Evolutionary conservation across 2,329 filamentous ascomycete genomes (phyloP), one percentile per base, ranked within the genome.

Genomic region (Ophiostoma ulmi): DNA sequence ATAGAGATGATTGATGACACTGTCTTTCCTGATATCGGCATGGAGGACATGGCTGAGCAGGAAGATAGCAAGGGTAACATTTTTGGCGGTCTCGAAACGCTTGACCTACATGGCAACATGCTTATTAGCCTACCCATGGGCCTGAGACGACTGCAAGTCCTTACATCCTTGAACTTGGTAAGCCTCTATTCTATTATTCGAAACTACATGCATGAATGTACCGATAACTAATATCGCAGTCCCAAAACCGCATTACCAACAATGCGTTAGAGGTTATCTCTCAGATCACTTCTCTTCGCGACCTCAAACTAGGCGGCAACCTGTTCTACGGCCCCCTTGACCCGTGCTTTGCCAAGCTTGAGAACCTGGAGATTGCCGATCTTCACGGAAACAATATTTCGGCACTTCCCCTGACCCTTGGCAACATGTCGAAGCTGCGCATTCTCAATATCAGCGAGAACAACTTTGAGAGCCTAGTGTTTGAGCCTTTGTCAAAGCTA

Each of bases 101-200:
- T 97, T 8, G 94, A 98, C 77, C 78, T 98, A 72, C 95, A 97
- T 77, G 92, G 93, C 26, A 99, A 99, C 77, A 80, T 87, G 64
- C 83, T 99, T 22, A 84, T 85, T 68, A 82, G 86, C 38, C 79
- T 97, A 63, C 95, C 95, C 0, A 78, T 90, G 74, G 94, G 95
- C 0, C 78, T 98, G 71, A 85, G 91, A 74, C 85, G 89, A 69
- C 83, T 98, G 52, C 84, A 88, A 67, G 83, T 90, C 72, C 84
- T 99, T 70, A 94, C 92, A 1, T 90, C 87, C 3, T 82, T 99
- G 67, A 97, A 98, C 75, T 79, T 99, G 76, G 90, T 92, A 82
- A 77, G 87, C 80, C 31, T n/a, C 41, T 39, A 36, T 17, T 11
- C 10, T 13, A 6, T 48, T 48, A 7, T n/a, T n/a, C 17, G 17